Conservation (phyloP, 768 basidiomycete genomes). For the Neoboletus magnificus region DNA sequence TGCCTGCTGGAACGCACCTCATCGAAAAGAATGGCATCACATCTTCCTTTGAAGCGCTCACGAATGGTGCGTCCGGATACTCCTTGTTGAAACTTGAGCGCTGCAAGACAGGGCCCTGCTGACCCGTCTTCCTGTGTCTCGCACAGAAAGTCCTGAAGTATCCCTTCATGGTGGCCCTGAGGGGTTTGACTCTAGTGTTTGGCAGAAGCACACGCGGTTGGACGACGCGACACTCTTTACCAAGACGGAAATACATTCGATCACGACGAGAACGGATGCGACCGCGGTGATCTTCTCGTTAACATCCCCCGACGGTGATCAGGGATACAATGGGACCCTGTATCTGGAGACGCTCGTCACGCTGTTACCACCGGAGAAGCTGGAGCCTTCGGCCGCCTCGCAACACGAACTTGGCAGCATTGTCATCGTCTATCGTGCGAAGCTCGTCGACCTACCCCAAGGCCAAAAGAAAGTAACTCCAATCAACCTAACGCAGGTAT, state of each 20-base stretch:
- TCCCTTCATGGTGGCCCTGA: conserved; percentile 70
- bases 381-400: conserved; percentile 23
- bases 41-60: conserved; percentile 43
- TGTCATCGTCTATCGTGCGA: conserved; percentile 66
- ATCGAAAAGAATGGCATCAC: conserved; percentile 53
- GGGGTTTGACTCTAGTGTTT: conserved; percentile 59
- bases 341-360: conserved; percentile 56
- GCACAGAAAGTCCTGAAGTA: conserved; percentile 47
- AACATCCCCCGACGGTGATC: conserved; percentile 61
- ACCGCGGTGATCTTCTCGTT: conserved; percentile 52
- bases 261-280: conserved; percentile 32
- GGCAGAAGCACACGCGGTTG: conserved; percentile 42
- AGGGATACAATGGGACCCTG: conserved; percentile 66
- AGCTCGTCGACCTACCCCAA: conserved; percentile 45
- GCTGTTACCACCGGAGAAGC: conserved; percentile 39
- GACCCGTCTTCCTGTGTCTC: conserved; percentile 8
- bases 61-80: conserved; percentile 32
- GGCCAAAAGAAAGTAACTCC: conserved; percentile 54
- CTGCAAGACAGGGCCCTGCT: too few relatives aligned
- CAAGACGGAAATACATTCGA: conserved; percentile 45
- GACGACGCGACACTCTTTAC: conserved; percentile 53
- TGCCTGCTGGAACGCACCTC: conserved; percentile 55
- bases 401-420: conserved; percentile 62
- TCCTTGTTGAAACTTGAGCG: background rate
- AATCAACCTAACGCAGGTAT: conserved; percentile 72